phyloP scores from a whole-genome alignment of 495 filamentous ascomycete genomes.

The Neurospora cerealis region DNA sequence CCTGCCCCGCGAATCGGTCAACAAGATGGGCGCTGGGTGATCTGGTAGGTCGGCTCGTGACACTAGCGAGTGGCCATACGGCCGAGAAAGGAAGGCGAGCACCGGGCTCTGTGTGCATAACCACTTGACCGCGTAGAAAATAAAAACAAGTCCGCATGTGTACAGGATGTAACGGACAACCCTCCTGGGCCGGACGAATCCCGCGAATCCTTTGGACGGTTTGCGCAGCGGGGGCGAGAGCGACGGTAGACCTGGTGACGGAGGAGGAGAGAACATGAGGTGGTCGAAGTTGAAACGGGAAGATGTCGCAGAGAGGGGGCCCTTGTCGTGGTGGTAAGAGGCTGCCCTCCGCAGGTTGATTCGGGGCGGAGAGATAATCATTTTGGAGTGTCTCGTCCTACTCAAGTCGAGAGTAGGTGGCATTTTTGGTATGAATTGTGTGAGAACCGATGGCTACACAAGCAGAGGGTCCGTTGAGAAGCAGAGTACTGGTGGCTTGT shows the following conservation, averaged over 20 bases:
- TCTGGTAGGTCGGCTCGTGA: slow-evolving; percentile 40
- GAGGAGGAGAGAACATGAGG: slow-evolving; percentile 51
- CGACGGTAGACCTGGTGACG: slow-evolving; percentile 54
- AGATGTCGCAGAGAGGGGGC: slow-evolving; percentile 42
- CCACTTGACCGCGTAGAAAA: slow-evolving; percentile 24
- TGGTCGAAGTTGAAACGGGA: slow-evolving; percentile 52
- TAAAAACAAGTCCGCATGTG: slow-evolving; percentile 25
- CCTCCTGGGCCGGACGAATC: slow-evolving; percentile 33
- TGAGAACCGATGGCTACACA: background rate
- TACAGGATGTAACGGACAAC: slow-evolving; percentile 37
- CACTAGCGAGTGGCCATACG: slow-evolving; percentile 36
- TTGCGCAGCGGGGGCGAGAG: slow-evolving; percentile 52
- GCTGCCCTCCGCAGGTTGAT: slow-evolving; percentile 40
- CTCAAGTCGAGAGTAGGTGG: slow-evolving; percentile 39
- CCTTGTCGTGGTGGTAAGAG: slow-evolving; percentile 39
- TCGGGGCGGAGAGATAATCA: slow-evolving; percentile 39
- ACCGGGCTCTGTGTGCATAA: slow-evolving; percentile 12
- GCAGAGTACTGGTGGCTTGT: background rate
- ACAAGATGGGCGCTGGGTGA: slow-evolving; percentile 47
- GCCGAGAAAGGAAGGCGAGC: slow-evolving; percentile 18
- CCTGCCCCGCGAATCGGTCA: slow-evolving; percentile 45
- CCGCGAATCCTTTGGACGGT: slow-evolving; percentile 23
- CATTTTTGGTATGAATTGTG: slow-evolving; percentile 22
- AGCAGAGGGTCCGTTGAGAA: background rate
- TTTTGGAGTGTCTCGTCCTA: slow-evolving; percentile 37